Evolutionary conservation across 495 filamentous ascomycete species (phyloP).

Genomic region (Filosporella fistucella): DNA sequence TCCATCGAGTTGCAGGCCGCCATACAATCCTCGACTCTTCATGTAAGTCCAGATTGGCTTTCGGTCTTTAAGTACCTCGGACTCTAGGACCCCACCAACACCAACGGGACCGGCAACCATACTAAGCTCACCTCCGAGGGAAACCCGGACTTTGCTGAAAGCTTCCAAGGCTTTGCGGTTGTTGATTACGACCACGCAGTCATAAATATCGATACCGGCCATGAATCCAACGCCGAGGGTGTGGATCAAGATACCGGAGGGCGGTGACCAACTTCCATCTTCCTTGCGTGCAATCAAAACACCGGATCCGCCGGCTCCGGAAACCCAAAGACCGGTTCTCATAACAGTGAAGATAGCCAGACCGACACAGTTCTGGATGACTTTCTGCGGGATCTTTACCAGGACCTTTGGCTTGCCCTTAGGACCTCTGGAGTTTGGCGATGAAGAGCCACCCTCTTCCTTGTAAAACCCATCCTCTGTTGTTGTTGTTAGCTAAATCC

Average conservation of each 20-base stretch:
- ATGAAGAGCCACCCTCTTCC: slow-evolving; percentile 8
- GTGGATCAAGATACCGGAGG: slow-evolving; percentile 70
- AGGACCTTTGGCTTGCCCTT: slow-evolving; percentile 61
- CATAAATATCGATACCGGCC: slow-evolving; percentile 78
- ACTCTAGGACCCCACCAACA: slow-evolving; percentile 63
- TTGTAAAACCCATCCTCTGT: slow-evolving; percentile 41
- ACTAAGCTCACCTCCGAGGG: slow-evolving; percentile 70
- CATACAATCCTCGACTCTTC: slow-evolving; percentile 76
- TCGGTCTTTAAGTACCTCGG: slow-evolving; percentile 34
- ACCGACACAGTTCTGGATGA: slow-evolving; percentile 71
- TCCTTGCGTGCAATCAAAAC: slow-evolving; percentile 64
- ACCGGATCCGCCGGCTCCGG: slow-evolving; percentile 72
- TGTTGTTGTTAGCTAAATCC: slow-evolving; percentile 11
- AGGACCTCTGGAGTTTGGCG: slow-evolving; percentile 27
- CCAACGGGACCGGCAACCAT: slow-evolving; percentile 71
- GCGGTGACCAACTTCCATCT: slow-evolving; percentile 73
- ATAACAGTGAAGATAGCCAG: slow-evolving; percentile 82
- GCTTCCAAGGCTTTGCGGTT: slow-evolving; percentile 64
- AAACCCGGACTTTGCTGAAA: slow-evolving; percentile 69
- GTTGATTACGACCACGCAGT: slow-evolving; percentile 82
- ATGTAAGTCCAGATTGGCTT: slow-evolving; percentile 75
- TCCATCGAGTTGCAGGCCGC: slow-evolving; percentile 72
- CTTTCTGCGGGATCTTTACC: slow-evolving; percentile 69
- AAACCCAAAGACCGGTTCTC: slow-evolving; percentile 74
- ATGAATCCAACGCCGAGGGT: slow-evolving; percentile 73